Evolutionary conservation across 139 green algal species (phyloP), one percentile per base, ranked within the genome.

Genomic region (Closterium sp.): DNA sequence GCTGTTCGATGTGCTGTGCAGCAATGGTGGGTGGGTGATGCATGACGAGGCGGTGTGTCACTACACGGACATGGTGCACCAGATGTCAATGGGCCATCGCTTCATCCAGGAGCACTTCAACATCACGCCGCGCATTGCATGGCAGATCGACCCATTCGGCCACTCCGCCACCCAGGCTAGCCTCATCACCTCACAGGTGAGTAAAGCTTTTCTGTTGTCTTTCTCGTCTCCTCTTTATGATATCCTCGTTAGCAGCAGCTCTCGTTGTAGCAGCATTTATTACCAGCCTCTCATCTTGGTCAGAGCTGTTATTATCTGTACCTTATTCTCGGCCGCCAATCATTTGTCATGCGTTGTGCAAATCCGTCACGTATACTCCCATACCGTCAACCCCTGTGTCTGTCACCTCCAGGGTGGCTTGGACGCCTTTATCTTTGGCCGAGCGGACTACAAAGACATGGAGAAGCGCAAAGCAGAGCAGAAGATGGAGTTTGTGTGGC

Each of bases 81-180:
- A 99, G 91, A 98, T 97, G 4, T 97, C 97, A 1, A 89, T 95
- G 6, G 97, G 97, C 3, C 97, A 98, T 91, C 91, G 91, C 91
- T 97, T 93, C 32, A 90, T 96, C 28, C 70, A 70, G 30, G 32
- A 89, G 11, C 70, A 94, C 24, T 95, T 95, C 38, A 90, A 29
- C 31, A 19, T 87, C 17, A 45, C 29, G 4, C 97, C 97, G 0
- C 92, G 62, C 0, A 92, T 98, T 1, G 97, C 95, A 0, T 99
- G 97, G 97, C 97, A 99, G 94, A 95, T 99, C 32, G 97, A 99
- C 92, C 97, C 97, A 9, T 99, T 99, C 94, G 97, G n/a, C n/a
- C n/a, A n/a, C n/a, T n/a, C n/a, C n/a, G n/a, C n/a, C n/a, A n/a
- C n/a, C n/a, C n/a, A n/a, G 97, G 42, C 42, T 7, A 62, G 42